Evolutionary conservation across 2,329 filamentous ascomycete species (phyloP).

Genomic region (Trichoderma hamatum): DNA sequence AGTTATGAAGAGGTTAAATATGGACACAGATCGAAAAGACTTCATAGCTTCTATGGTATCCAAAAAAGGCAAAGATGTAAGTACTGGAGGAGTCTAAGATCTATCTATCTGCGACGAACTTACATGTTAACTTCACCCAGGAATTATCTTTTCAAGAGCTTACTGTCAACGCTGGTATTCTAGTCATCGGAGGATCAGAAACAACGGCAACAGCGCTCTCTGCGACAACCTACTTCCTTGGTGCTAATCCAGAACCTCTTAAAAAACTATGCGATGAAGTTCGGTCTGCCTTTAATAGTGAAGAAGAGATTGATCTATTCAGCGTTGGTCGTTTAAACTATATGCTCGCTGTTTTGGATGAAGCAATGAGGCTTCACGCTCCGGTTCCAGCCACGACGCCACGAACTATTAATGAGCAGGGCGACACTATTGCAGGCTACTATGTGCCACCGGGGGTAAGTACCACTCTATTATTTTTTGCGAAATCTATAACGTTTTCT

Average conservation of each 20-base stretch:
- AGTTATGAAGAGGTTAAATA: background rate
- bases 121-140: background rate
- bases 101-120: background rate
- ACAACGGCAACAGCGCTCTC: constrained; percentile 39
- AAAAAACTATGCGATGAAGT: constrained; percentile 43
- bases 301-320: constrained; percentile 29
- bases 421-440: constrained; percentile 37
- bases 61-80: constrained; percentile 8
- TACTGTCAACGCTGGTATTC: constrained; percentile 26
- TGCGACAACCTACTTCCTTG: constrained; percentile 36
- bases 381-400: constrained; percentile 46
- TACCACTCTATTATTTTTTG: background rate
- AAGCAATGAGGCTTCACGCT: constrained; percentile 52
- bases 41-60: constrained; percentile 20
- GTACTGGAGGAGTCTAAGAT: background rate
- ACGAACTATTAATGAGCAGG: constrained; percentile 37
- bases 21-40: constrained; percentile 11
- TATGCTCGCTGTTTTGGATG: constrained; percentile 54
- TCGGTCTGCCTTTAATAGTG: constrained; percentile 21
- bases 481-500: background rate
- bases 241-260: constrained; percentile 36
- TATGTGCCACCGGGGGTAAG: constrained; percentile 41
- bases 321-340: constrained; percentile 39
- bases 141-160: constrained; percentile 25
- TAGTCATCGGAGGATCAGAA: constrained; percentile 39